Conservation (phyloP, 2,329 filamentous ascomycete species). For the Cladophialophora yegresii region DNA sequence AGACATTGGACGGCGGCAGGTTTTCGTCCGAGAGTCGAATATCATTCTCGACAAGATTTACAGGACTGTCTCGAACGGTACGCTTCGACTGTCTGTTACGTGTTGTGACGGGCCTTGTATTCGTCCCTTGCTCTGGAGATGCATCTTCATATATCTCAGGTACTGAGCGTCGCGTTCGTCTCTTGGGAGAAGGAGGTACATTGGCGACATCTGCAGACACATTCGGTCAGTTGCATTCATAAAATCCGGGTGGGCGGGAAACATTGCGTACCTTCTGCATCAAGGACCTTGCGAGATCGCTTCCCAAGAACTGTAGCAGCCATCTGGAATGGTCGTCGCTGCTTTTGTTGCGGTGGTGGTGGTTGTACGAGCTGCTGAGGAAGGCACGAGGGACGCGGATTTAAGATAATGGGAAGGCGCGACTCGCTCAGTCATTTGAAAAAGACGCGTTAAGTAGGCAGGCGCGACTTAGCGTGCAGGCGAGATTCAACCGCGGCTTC, state of each 20-base stretch:
- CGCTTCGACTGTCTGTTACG: slow-evolving; percentile 53
- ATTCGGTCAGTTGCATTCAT: slow-evolving; percentile 15
- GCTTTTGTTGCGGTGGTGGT: slow-evolving; percentile 35
- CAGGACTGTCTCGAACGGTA: slow-evolving; percentile 41
- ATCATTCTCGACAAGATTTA: slow-evolving; percentile 17
- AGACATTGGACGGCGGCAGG: slow-evolving; percentile 45
- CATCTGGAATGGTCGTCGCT: slow-evolving; percentile 46
- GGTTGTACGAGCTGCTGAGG: slow-evolving; percentile 25
- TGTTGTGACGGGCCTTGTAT: slow-evolving; percentile 41
- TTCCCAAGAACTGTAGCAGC: slow-evolving; percentile 46
- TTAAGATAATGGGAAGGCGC: slow-evolving; percentile 18
- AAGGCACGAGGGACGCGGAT: slow-evolving; percentile 24
- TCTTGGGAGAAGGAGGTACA: slow-evolving; percentile 43
- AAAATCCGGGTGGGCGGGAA: slow-evolving; percentile 14
- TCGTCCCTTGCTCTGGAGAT: slow-evolving; percentile 24
- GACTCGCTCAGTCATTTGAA: slow-evolving; percentile 7
- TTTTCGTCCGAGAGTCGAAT: slow-evolving; percentile 48
- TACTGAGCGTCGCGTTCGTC: slow-evolving; percentile 50
- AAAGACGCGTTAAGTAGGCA: slow-evolving; percentile 15
- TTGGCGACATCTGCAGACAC: slow-evolving; percentile 26
- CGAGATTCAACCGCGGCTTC: background rate
- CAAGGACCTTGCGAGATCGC: slow-evolving; percentile 45
- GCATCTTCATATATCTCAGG: slow-evolving; percentile 44
- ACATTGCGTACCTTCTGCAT: slow-evolving; percentile 45
- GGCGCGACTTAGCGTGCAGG: slow-evolving; percentile 17